phyloP scores from a whole-genome alignment of 148 eudicot species.

The Camellia sinensis region DNA sequence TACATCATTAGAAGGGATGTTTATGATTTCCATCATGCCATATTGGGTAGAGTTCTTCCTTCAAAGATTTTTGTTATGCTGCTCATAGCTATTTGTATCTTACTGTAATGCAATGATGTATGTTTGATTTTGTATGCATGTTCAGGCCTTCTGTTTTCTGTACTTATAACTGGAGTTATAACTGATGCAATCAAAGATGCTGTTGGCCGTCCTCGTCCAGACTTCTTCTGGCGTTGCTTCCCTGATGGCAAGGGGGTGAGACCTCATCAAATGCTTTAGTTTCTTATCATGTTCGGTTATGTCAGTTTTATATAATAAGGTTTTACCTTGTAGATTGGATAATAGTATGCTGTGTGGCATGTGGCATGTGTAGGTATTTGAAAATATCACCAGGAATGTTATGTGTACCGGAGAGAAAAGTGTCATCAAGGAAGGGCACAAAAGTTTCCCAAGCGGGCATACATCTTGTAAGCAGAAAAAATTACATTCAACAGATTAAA shows the following conservation, averaged over 20 bases:
- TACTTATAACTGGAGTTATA: slow-evolving; percentile 71
- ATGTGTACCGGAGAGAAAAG: slow-evolving; percentile 56
- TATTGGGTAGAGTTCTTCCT: slow-evolving; percentile 50
- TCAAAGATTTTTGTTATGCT: neutral
- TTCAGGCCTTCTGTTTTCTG: slow-evolving; percentile 70
- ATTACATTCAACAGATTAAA: neutral
- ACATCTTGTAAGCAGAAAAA: slow-evolving; percentile 62
- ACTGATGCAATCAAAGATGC: slow-evolving; percentile 89
- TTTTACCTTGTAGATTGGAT: neutral
- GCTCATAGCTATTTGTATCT: neutral
- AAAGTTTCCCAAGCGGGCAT: slow-evolving; percentile 96
- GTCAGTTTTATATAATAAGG: neutral
- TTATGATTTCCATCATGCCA: slow-evolving; percentile 82
- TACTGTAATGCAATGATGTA: neutral
- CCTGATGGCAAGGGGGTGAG: slow-evolving; percentile 76
- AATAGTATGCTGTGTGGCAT: neutral
- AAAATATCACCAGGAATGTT: slow-evolving; percentile 40
- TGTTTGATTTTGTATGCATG: slow-evolving; percentile 11
- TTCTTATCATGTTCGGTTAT: neutral
- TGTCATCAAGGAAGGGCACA: slow-evolving; percentile 80
- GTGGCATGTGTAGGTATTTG: slow-evolving; percentile 23
- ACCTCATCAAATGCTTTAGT: neutral
- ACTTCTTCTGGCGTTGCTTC: slow-evolving; percentile 93
- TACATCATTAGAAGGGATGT: slow-evolving; percentile 70
- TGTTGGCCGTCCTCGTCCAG: slow-evolving; percentile 91